Percentiles rank a stretch among this genome's conserved stretches.
Conservation (phyloP, 2,329 filamentous ascomycete species). For the Apiospora marii region DNA sequence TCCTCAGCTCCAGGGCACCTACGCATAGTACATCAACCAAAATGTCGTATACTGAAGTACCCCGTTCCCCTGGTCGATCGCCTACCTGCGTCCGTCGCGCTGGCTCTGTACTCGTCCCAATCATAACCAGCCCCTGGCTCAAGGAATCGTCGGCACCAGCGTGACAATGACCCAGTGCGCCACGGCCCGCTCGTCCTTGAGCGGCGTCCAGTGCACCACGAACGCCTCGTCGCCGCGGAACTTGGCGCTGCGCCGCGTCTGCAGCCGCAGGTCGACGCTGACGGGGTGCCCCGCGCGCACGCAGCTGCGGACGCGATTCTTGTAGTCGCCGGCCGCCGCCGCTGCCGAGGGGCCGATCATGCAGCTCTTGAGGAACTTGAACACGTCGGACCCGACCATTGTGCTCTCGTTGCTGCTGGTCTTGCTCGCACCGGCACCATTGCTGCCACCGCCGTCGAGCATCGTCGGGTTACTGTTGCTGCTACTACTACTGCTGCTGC, state of each 20-base stretch:
- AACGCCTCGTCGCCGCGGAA: slow-evolving; percentile 39
- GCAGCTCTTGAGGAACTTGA: slow-evolving; percentile 39
- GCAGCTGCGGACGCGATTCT: slow-evolving; percentile 32
- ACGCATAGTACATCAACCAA: not conserved
- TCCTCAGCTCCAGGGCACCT: not conserved
- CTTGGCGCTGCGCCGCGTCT: slow-evolving; percentile 37
- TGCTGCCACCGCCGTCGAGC: slow-evolving; percentile 35
- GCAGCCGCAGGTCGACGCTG: slow-evolving; percentile 37
- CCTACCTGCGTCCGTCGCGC: too few relatives aligned
- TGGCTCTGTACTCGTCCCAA: not conserved
- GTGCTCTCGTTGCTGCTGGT: slow-evolving; percentile 19
- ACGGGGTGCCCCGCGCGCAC: slow-evolving; percentile 42
- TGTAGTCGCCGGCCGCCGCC: slow-evolving; percentile 31
- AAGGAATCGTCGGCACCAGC: slow-evolving; percentile 28
- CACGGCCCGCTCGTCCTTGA: slow-evolving; percentile 34
- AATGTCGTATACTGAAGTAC: not conserved
- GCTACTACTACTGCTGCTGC: not conserved
- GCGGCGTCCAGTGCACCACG: slow-evolving; percentile 35
- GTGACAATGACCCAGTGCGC: slow-evolving; percentile 31
- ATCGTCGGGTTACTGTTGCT: slow-evolving; percentile 26
- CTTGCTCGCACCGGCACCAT: not conserved
- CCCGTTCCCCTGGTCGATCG: too few relatives aligned
- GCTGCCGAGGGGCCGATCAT: slow-evolving; percentile 33
- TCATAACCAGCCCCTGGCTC: not conserved
- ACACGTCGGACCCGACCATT: slow-evolving; percentile 37